phyloP scores from a whole-genome alignment of 2,329 filamentous ascomycete species.

The Camillea tinctor region DNA sequence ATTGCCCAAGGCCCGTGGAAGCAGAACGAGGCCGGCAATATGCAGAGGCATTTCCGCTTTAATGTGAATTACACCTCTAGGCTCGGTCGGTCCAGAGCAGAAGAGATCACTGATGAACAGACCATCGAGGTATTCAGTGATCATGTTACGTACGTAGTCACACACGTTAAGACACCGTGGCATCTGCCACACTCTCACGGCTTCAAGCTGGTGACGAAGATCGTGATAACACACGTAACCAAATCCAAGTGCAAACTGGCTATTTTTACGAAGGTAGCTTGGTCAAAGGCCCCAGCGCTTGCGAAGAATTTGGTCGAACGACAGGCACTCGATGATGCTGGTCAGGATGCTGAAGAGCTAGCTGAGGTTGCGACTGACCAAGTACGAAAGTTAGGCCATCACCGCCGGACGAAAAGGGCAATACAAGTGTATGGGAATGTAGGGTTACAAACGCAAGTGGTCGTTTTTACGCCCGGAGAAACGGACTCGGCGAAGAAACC shows the following conservation, averaged over 20 bases:
- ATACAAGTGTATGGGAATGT: slow-evolving; percentile 77
- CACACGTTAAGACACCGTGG: slow-evolving; percentile 67
- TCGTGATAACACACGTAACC: slow-evolving; percentile 89
- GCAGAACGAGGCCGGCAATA: slow-evolving; percentile 64
- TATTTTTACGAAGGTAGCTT: slow-evolving; percentile 84
- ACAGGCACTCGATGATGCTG: slow-evolving; percentile 73
- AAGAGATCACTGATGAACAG: slow-evolving; percentile 76
- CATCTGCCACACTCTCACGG: slow-evolving; percentile 78
- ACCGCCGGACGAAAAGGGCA: slow-evolving; percentile 73
- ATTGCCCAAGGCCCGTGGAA: slow-evolving; percentile 88
- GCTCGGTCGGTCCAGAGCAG: slow-evolving; percentile 59
- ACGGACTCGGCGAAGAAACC: slow-evolving; percentile 51
- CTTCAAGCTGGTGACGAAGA: slow-evolving; percentile 83
- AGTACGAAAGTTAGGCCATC: slow-evolving; percentile 69
- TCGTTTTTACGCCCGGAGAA: slow-evolving; percentile 56
- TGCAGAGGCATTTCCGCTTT: slow-evolving; percentile 80
- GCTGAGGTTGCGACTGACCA: slow-evolving; percentile 76
- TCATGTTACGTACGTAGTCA: slow-evolving; percentile 67
- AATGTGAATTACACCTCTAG: slow-evolving; percentile 67
- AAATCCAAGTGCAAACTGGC: slow-evolving; percentile 92
- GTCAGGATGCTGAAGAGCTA: slow-evolving; percentile 70
- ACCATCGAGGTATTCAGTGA: slow-evolving; percentile 81
- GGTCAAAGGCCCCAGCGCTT: slow-evolving; percentile 67
- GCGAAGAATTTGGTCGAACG: slow-evolving; percentile 62
- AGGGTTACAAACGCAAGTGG: slow-evolving; percentile 64